Evolutionary conservation across 352 stramenopile species (phyloP), one percentile per base, ranked within the genome.

Genomic region (Phytopythium mirpurense): DNA sequence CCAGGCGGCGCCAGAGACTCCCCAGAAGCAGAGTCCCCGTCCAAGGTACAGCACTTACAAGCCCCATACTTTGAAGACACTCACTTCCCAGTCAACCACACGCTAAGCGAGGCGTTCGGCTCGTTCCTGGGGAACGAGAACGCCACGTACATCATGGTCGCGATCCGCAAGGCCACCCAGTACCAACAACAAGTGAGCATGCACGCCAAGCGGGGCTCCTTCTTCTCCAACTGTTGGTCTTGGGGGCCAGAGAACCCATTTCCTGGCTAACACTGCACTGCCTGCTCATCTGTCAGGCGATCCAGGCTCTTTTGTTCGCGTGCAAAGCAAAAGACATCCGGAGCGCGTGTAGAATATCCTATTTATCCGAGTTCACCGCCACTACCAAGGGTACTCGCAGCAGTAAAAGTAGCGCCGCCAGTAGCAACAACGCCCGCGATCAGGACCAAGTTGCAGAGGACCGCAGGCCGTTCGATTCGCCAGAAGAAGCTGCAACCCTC

Each of bases 271-370:
- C 23, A 27, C 24, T 14, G 21, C 56, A 10, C 3, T 32, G n/a
- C 26, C 18, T 42, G 18, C 9, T 57, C 27, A 7, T 11, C 38
- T 24, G 36, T 24, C 59, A 91, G 78, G 81, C 79, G 5, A 90
- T 93, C 37, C 79, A 90, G 37, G 81, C 78, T 14, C 59, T 93
- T 11, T 50, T 93, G 62, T 93, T 88, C 51, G 82, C 78, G 2
- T 90, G 78, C 66, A 88, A 88, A 40, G 78, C 80, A 14, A 90
- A 88, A 52, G 79, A 90, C 19, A 86, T 93, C 38, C 74, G 68
- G 41, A 78, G 57, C 24, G 51, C 31, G 29, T 62, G 56, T 41
- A 38, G 44, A 24, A 56, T 74, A 43, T 58, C 71, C n/a, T 74
- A 67, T 66, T 43, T 68, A 57, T 54, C 65, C 1, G 34, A n/a